Conservation (phyloP, 352 stramenopile genomes). For the Sclerospora graminicola region DNA sequence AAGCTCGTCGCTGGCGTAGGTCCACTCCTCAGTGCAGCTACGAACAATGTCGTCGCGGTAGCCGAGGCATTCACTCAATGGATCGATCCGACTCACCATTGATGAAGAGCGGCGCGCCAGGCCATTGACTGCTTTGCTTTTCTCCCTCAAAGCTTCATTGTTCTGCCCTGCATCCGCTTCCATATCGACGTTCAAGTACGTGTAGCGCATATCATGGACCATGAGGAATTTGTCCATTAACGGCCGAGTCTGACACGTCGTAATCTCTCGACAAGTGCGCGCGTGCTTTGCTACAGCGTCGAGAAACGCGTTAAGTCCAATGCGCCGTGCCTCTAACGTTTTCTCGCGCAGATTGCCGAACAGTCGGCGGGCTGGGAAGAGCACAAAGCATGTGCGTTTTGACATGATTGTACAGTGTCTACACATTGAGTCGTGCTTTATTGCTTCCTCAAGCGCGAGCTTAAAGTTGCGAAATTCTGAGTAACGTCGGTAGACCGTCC, state of each 20-base stretch:
- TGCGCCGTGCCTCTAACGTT: constrained; percentile 60
- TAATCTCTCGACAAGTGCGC: constrained; percentile 58
- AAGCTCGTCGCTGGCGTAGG: constrained; percentile 7
- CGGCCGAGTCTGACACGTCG: constrained; percentile 55
- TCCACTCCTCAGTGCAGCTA: constrained; percentile 23
- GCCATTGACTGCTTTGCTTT: constrained; percentile 12
- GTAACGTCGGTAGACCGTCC: constrained; percentile 79
- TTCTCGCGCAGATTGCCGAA: constrained; percentile 68
- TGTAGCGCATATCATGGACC: constrained; percentile 85
- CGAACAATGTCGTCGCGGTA: constrained; percentile 22
- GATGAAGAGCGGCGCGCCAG: constrained; percentile 14
- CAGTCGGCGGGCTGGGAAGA: constrained; percentile 65
- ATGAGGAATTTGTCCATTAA: constrained; percentile 85
- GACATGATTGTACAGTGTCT: constrained; percentile 64
- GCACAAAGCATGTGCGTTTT: constrained; percentile 72
- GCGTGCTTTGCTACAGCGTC: constrained; percentile 67
- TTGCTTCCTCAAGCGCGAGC: constrained; percentile 45
- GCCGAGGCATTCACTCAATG: constrained; percentile 24
- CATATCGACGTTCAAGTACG: constrained; percentile 80
- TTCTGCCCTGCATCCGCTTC: constrained; percentile 34
- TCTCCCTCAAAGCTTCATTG: constrained; percentile 30
- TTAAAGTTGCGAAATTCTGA: constrained; percentile 78
- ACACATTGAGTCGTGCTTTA: constrained; percentile 65
- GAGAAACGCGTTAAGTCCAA: constrained; percentile 69
- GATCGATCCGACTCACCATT: constrained; percentile 23